phyloP scores from a whole-genome alignment of 768 basidiomycete genomes.

The Amanita jacksonii region DNA sequence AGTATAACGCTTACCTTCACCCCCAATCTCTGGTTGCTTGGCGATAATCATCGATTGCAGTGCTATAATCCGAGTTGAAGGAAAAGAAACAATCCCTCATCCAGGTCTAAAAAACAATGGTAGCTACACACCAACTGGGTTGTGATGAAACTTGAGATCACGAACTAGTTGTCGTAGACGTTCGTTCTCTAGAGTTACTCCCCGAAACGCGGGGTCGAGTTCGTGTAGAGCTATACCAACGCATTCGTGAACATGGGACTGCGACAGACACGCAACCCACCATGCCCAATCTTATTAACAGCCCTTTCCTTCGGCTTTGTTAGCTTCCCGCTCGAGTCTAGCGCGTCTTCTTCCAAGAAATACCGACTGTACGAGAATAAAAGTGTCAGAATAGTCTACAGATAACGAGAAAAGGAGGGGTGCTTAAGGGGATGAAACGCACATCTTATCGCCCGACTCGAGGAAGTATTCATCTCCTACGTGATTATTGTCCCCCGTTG shows the following conservation, averaged over 20 bases:
- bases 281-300: slow-evolving; percentile 95
- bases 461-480: slow-evolving; percentile 93
- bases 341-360: slow-evolving; percentile 87
- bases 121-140: slow-evolving; percentile 77
- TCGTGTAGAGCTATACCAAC: slow-evolving; percentile 63
- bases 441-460: slow-evolving; percentile 86
- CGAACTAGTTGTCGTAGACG: slow-evolving; percentile 57
- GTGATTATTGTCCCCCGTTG: slow-evolving; percentile 66
- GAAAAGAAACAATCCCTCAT: too few relatives aligned
- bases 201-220: slow-evolving; percentile 73
- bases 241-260: not conserved
- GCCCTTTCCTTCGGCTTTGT: slow-evolving; percentile 61
- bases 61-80: too few relatives aligned
- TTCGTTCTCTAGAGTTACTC: slow-evolving; percentile 74
- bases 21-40: slow-evolving; percentile 90
- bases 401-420: too few relatives aligned
- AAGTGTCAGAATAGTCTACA: not conserved
- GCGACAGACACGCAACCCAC: slow-evolving; percentile 25
- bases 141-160: slow-evolving; percentile 74
- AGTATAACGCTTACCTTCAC: slow-evolving; percentile 51
- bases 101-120: not conserved
- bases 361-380: slow-evolving; percentile 42
- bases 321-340: slow-evolving; percentile 62
- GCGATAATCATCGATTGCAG: slow-evolving; percentile 94
- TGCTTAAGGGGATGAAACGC: slow-evolving; percentile 9